These are phyloP conservation scores for Phyllosticta citrichinensis DNA, from an alignment of 2,329 filamentous ascomycete genomes.

Conservation along the genomic window DNA sequence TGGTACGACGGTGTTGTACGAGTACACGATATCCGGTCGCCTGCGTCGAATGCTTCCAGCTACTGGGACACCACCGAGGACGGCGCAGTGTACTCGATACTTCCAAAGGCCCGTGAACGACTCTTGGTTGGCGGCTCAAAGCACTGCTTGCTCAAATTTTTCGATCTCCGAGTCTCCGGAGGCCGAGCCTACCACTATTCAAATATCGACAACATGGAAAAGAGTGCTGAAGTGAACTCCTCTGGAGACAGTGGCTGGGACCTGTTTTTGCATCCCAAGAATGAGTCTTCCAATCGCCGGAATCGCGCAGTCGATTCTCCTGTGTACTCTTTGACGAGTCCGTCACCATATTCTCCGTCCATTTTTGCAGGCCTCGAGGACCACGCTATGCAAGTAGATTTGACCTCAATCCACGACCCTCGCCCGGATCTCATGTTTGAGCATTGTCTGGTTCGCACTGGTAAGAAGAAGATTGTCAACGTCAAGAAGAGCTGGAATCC, in stretches of 20 bases:
- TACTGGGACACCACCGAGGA: conserved; percentile 49
- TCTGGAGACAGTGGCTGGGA: conserved; percentile 30
- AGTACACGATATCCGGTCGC: conserved; percentile 51
- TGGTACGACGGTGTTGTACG: conserved; percentile 48
- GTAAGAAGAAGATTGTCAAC: conserved; percentile 15
- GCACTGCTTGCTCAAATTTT: conserved; percentile 51
- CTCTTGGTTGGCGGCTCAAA: conserved; percentile 48
- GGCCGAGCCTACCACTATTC: conserved; percentile 29
- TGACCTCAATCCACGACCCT: conserved; percentile 32
- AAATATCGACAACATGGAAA: conserved; percentile 9
- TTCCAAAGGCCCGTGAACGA: conserved; percentile 45
- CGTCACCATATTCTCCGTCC: conserved; percentile 33
- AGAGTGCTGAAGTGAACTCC: neutral
- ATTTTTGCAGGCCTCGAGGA: conserved; percentile 41
- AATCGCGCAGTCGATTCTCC: conserved; percentile 25
- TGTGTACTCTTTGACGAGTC: conserved; percentile 39
- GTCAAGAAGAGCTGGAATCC: conserved; percentile 23
- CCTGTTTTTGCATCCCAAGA: conserved; percentile 34
- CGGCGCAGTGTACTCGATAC: conserved; percentile 49
- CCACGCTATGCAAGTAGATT: conserved; percentile 32
- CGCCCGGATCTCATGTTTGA: conserved; percentile 30
- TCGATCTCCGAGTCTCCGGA: conserved; percentile 47
- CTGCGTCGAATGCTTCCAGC: conserved; percentile 35
- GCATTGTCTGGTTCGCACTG: neutral
- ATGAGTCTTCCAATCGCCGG: conserved; percentile 13